Base-by-base conservation (phyloP, 2,329 filamentous ascomycete genomes). In the Penicillium hesseltinei region DNA sequence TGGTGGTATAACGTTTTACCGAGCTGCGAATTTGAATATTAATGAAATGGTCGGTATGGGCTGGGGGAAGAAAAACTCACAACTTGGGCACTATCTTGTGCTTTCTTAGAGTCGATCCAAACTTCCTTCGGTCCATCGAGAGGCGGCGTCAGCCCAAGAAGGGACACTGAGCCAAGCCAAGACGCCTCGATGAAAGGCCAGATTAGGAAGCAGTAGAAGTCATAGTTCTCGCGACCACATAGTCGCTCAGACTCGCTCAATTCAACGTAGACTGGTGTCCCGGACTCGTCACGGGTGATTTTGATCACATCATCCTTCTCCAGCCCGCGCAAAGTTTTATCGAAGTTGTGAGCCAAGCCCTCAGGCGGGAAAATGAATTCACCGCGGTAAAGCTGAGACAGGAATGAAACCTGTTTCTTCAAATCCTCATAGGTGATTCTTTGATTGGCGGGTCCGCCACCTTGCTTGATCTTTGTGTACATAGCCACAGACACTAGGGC, bases 1-100 rank as follows among this genome's bases (percentile, higher is more conserved):
- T 99, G 93, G 72, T 99, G 93, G 71, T 97, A 99, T 1, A 99
- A 82, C 0, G 94, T 97, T 77, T 99, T 97, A 54, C 94, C 94
- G 31, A 97, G 85, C 84, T 93, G 66, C 25, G 55, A 39, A 23
- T 46, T 70, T 67, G 63, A 65, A 58, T 43, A 58, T 46, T 15
- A 42, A 19, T 4, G 6, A 36, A 8, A 33, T 9, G 27, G 36
- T 29, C 23, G n/a, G n/a, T 4, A 25, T 8, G 7, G 9, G 2
- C 27, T 1, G 21, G 4, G n/a, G 4, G 19, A 1, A 25, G 7
- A 5, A 15, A 8, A 19, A 75, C 84, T 76, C 80, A 90, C 88
- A 56, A 94, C 70, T 68, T 96, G 92, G 0, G 92, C 90, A 64
- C 84, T 89, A 68, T 91, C 87, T 65, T 97, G 90, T 0, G 89